These are phyloP conservation scores for Pleurotus cornucopiae DNA, from an alignment of 768 basidiomycete genomes.

Conservation along the genomic window DNA sequence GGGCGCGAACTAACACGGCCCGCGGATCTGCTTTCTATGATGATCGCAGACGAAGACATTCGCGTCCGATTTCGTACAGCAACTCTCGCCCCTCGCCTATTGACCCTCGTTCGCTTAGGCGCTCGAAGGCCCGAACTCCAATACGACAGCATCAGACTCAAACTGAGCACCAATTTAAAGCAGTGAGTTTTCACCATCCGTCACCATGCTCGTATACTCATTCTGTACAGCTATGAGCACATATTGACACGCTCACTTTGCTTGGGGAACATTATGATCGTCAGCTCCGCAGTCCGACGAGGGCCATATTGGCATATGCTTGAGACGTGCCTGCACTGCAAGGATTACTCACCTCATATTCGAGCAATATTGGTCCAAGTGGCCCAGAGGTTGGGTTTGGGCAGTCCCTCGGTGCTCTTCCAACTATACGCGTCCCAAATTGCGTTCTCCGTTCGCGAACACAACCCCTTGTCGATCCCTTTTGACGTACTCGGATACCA, in stretches of 20 bases:
- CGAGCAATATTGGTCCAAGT: conserved; percentile 57
- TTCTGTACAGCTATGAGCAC: conserved; percentile 54
- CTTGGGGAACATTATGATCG: conserved; percentile 75
- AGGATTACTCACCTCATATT: conserved; percentile 34
- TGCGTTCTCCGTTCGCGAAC: conserved; percentile 57
- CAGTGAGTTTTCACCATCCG: conserved; percentile 34
- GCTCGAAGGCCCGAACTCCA: conserved; percentile 26
- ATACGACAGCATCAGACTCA: conserved; percentile 44
- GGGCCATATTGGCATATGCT: conserved; percentile 87
- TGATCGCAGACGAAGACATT: conserved; percentile 71
- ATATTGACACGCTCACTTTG: conserved; percentile 72
- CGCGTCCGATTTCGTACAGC: conserved; percentile 81
- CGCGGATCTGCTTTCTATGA: conserved; percentile 40
- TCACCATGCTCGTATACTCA: neutral
- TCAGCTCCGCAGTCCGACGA: conserved; percentile 70
- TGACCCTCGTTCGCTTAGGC: conserved; percentile 41
- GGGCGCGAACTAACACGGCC: conserved; percentile 29
- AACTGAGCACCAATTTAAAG: conserved; percentile 39
- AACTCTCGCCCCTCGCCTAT: conserved; percentile 51
- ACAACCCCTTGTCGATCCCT: conserved; percentile 54
- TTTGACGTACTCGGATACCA: conserved; percentile 73
- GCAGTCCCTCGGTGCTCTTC: conserved; percentile 59
- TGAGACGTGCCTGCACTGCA: conserved; percentile 52
- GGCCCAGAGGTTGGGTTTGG: conserved; percentile 64
- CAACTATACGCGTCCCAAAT: conserved; percentile 76